phyloP scores from a whole-genome alignment of 2,329 filamentous ascomycete species.

The Talaromyces piceae region DNA sequence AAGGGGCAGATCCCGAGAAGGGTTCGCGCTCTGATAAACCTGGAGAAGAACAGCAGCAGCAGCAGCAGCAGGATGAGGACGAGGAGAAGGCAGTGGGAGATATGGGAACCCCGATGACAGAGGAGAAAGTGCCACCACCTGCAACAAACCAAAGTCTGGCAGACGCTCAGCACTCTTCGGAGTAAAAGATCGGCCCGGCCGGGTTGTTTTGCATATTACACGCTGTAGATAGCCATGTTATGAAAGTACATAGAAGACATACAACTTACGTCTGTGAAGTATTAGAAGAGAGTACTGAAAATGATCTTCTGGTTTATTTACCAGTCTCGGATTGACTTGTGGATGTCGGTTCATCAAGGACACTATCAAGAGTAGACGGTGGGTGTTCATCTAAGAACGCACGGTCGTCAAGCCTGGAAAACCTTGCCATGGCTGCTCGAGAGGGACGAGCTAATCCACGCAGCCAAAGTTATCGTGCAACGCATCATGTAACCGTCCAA shows the following conservation, averaged over 20 bases:
- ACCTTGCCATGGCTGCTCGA: too few species aligned
- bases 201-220: not conserved
- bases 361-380: too few species aligned
- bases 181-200: too few species aligned
- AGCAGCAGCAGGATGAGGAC: not conserved
- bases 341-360: not conserved
- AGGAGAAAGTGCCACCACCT: not conserved
- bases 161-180: not conserved
- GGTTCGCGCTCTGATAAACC: not conserved
- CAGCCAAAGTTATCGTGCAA: slow-evolving; percentile 20
- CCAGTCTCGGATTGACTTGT: not conserved
- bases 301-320: not conserved
- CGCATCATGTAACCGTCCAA: slow-evolving; percentile 45
- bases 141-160: not conserved
- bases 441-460: not conserved
- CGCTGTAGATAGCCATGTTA: not conserved
- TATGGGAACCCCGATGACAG: not conserved
- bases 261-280: not conserved
- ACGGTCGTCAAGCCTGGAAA: not conserved
- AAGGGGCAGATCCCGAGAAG: not conserved
- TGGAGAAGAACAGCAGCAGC: not conserved
- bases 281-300: not conserved
- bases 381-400: too few species aligned
- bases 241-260: not conserved
- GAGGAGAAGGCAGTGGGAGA: not conserved